Base-by-base conservation (phyloP, 768 basidiomycete species). In the Lyophyllum semitale region DNA sequence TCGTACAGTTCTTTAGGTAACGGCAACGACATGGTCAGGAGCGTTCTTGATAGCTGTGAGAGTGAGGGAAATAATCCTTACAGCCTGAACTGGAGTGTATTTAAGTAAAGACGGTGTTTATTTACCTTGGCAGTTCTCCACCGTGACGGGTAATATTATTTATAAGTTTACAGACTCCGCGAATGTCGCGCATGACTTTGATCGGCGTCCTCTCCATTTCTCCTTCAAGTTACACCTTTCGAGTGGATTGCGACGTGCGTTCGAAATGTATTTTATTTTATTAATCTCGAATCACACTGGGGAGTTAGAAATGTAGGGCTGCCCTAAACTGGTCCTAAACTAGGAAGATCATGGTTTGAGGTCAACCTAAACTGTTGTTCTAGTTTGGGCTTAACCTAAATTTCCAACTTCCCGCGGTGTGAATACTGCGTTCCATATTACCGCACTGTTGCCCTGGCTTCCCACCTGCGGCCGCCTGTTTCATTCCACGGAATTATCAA, bases 1-100 rank as follows among this genome's bases (percentile, higher is more conserved):
- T 76, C 67, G 60, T 76, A 72, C 22, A 80, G 70, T 17, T 70
- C 66, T 25, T 70, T 63, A 29, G 71, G 62, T 23, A 78, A 56
- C 30, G 70, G 58, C 27, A 58, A 46, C 20, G 51, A 50, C 57
- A 60, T 62, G 6, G 25, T n/a, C 30, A 8, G 20, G 44, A 35
- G 32, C 4, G 12, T 2, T 15, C n/a, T 62, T n/a, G 42, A 32
- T 8, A 50, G 35, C 8, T 3, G 30, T 2, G n/a, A 23, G 18
- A 42, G 43, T 35, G 32, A 8, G 12, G 27, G 35, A 43, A 32
- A n/a, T 20, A 23, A 41, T 22, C n/a, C n/a, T n/a, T n/a, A n/a
- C n/a, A n/a, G 27, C 27, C 40, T 41, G 38, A 15, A 15, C 13
- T 53, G 25, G 26, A 17, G 35, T n/a, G 43, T 53, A 48, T 60